Percentiles rank a stretch among this genome's conserved stretches.
phyloP scores from a whole-genome alignment of 148 eudicot species.

The Arctostaphylos glauca region DNA sequence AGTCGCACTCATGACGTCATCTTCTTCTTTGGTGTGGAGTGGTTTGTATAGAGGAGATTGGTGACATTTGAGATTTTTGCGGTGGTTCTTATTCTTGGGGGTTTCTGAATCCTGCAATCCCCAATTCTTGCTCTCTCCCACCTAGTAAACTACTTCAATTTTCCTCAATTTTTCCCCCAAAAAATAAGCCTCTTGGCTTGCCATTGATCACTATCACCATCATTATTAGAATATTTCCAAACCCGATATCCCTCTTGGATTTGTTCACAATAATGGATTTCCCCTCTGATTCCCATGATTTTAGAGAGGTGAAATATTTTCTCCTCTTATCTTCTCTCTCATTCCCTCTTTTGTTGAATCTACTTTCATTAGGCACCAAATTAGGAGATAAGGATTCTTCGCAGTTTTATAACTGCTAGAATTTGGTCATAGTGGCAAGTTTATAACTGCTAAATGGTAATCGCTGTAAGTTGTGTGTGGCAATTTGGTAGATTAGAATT shows the following conservation, averaged over 20 bases:
- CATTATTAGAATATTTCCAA: background rate
- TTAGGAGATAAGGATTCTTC: too few species aligned
- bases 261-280: background rate
- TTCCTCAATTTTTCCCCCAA: background rate
- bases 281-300: slow-evolving; percentile 10
- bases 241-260: background rate
- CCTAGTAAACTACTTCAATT: background rate
- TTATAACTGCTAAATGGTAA: too few species aligned
- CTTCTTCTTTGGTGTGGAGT: background rate
- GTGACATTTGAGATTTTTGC: background rate
- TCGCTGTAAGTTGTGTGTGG: too few species aligned
- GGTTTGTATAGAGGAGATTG: background rate
- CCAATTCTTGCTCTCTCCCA: too few species aligned
- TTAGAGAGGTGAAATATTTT: too few species aligned
- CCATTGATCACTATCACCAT: background rate
- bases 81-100: background rate
- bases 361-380: too few species aligned
- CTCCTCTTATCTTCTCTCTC: background rate
- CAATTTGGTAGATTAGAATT: too few species aligned
- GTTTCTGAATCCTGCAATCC: background rate
- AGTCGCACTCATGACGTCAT: background rate
- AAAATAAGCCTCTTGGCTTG: background rate
- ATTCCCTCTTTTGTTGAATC: background rate
- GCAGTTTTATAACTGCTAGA: too few species aligned
- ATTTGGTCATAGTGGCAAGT: too few species aligned